These are phyloP conservation scores for Pulveroboletus sp. DNA, from an alignment of 768 basidiomycete species.

Conservation along the genomic window DNA sequence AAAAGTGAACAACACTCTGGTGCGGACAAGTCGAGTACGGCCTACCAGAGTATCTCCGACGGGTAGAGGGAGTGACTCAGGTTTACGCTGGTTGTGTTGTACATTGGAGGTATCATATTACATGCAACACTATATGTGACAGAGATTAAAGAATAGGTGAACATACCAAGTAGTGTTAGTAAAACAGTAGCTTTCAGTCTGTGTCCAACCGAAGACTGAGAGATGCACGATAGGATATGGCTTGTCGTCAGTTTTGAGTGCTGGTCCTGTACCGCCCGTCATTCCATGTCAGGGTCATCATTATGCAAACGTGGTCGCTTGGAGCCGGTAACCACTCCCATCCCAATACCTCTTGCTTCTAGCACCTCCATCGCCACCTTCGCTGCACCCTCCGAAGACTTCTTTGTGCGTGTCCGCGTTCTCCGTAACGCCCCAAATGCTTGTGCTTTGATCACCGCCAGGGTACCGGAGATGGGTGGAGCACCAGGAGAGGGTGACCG, in stretches of 20 bases:
- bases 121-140: slow-evolving; percentile 35
- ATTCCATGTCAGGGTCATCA: slow-evolving; percentile 47
- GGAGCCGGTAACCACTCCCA: slow-evolving; percentile 38
- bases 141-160: slow-evolving; percentile 29
- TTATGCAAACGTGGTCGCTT: slow-evolving; percentile 45
- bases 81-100: slow-evolving; percentile 16
- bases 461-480: slow-evolving; percentile 65
- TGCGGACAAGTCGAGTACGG: too few relatives aligned
- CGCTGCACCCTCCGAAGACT: slow-evolving; percentile 64
- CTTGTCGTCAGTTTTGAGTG: slow-evolving; percentile 17
- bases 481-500: slow-evolving; percentile 44
- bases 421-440: slow-evolving; percentile 81
- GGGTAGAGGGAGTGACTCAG: slow-evolving; percentile 2
- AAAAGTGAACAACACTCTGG: not conserved
- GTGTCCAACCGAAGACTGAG: slow-evolving; percentile 24
- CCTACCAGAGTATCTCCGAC: slow-evolving; percentile 11
- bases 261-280: slow-evolving; percentile 10
- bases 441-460: slow-evolving; percentile 88
- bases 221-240: slow-evolving; percentile 29
- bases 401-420: slow-evolving; percentile 70
- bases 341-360: slow-evolving; percentile 69
- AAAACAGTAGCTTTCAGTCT: slow-evolving; percentile 24
- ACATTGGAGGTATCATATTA: slow-evolving; percentile 36
- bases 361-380: slow-evolving; percentile 77
- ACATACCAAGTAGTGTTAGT: slow-evolving; percentile 32